These are phyloP conservation scores for Trametopsis cervina DNA, from an alignment of 768 basidiomycete genomes.

Conservation along the genomic window DNA sequence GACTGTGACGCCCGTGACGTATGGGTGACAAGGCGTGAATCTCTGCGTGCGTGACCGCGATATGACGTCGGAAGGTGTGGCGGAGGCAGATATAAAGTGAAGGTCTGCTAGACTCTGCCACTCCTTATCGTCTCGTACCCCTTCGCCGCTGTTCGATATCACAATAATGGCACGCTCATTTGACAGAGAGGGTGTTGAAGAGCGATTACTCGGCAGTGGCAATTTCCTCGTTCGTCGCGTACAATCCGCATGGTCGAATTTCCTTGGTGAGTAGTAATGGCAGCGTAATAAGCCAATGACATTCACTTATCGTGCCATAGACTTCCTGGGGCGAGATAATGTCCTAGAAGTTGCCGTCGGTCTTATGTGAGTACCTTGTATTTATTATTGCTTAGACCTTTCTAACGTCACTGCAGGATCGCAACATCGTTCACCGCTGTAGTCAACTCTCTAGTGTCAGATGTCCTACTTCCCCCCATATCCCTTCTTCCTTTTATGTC, in stretches of 20 bases:
- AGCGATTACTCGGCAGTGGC: conserved; percentile 4
- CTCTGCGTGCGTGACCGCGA: neutral
- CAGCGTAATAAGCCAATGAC: too few species aligned
- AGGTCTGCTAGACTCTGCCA: too few species aligned
- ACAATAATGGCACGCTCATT: conserved; percentile 6
- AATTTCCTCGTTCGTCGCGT: conserved; percentile 7
- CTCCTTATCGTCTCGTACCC: too few species aligned
- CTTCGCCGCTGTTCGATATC: too few species aligned
- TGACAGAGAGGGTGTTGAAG: conserved; percentile 8
- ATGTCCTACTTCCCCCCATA: conserved; percentile 34
- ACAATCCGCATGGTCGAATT: conserved; percentile 9
- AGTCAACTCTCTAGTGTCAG: conserved; percentile 37
- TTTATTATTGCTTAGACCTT: neutral
- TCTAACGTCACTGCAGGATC: conserved; percentile 12
- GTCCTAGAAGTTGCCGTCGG: conserved; percentile 41
- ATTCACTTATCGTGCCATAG: neutral
- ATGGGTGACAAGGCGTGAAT: neutral
- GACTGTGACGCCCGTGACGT: neutral
- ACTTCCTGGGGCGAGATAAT: conserved; percentile 30
- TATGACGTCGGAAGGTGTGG: too few species aligned
- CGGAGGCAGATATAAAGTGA: too few species aligned
- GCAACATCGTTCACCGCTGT: conserved; percentile 35
- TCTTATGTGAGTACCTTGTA: conserved; percentile 24
- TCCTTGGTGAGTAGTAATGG: conserved; percentile 8
- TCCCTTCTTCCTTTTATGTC: conserved; percentile 36